Evolutionary conservation across 768 basidiomycete genomes (phyloP).

Genomic region (Leccinellum albellum): DNA sequence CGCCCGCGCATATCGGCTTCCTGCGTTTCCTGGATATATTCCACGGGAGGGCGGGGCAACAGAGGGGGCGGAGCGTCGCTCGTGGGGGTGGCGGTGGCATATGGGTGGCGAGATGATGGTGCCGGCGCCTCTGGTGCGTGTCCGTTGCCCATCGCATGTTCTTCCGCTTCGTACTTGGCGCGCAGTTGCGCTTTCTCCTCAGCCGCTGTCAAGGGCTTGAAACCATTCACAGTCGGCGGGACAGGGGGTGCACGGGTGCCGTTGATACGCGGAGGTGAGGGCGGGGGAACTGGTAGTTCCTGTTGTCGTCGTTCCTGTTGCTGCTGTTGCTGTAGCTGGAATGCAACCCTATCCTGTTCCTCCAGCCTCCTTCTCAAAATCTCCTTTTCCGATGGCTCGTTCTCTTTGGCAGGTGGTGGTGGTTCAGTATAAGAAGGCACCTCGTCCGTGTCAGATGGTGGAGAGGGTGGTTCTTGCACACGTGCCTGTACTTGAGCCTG

Average conservation of each 20-base stretch:
- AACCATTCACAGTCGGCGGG: conserved; percentile 23
- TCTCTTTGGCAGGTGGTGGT: conserved; percentile 16
- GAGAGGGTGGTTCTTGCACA: conserved; percentile 9
- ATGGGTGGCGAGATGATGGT: conserved; percentile 12
- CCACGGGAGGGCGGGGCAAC: conserved; percentile 69
- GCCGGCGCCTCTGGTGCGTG: conserved; percentile 31
- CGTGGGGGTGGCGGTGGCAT: conserved; percentile 2
- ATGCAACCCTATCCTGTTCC: conserved; percentile 46
- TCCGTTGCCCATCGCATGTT: conserved; percentile 32
- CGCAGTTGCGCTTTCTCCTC: conserved; percentile 75
- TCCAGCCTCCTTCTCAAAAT: conserved; percentile 52
- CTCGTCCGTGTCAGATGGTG: conserved; percentile 14
- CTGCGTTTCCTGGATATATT: conserved; percentile 80
- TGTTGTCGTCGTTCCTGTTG: conserved; percentile 8
- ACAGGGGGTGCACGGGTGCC: conserved; percentile 30
- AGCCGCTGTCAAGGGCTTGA: conserved; percentile 54
- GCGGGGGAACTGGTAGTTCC: conserved; percentile 8
- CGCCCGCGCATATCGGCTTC: conserved; percentile 65
- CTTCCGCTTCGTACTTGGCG: conserved; percentile 61
- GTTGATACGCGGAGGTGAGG: conserved; percentile 27
- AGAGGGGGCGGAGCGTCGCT: conserved; percentile 48
- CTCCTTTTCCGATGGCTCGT: conserved; percentile 52
- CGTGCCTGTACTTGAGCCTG: conserved; percentile 13
- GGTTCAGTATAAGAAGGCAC: conserved; percentile 25
- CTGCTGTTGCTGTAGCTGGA: conserved; percentile 17